Base-by-base conservation (phyloP, 2,329 filamentous ascomycete genomes). In the Pseudodiploospora longispora region DNA sequence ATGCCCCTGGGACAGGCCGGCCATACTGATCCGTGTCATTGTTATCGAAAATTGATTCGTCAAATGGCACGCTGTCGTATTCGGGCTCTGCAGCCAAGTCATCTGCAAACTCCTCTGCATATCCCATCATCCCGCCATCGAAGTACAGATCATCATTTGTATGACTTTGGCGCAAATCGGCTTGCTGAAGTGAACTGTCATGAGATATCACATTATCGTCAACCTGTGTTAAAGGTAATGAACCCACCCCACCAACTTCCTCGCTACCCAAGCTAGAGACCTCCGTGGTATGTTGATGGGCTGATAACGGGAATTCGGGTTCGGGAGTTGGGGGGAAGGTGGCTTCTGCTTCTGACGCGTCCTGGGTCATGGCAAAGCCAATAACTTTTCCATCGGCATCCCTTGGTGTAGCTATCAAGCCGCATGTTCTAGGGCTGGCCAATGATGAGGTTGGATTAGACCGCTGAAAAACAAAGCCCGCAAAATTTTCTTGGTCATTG, bases 21-120 rank as follows among this genome's bases (percentile, higher is more conserved):
- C 80, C 79, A 55, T 76, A 82, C 49, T 72, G 61, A 59, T 83
- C 74, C 10, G 80, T 80, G 54, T 83, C 79, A 41, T 83, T 71
- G 30, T 80, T 71, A 51, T 88, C 84, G 55, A 88, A 87, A 10
- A 87, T 73, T 5, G 80, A 83, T 58, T 88, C 84, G 48, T 88
- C 83, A 58, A 88, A 87, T 2, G 74, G 69, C 0, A 68, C 66
- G 1, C 70, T 70, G 29, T 82, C 76, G 12, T 70, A 71, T 46
- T 74, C 59, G 9, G 58, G 58, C 36, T 54, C 54, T 4, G 55
- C 57, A 28, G 62, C 69, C 3, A 71, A 65, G 40, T 70, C 67
- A 45, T 68, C 69, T 6, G 70, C 67, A 52, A 76, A 73, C 42
- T 68, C 66, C 19, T 60, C 57, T 35, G 69, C 65, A 43, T 55